phyloP scores from a whole-genome alignment of 1,284 basidiomycete species.

The Cystobasidium pallidum region DNA sequence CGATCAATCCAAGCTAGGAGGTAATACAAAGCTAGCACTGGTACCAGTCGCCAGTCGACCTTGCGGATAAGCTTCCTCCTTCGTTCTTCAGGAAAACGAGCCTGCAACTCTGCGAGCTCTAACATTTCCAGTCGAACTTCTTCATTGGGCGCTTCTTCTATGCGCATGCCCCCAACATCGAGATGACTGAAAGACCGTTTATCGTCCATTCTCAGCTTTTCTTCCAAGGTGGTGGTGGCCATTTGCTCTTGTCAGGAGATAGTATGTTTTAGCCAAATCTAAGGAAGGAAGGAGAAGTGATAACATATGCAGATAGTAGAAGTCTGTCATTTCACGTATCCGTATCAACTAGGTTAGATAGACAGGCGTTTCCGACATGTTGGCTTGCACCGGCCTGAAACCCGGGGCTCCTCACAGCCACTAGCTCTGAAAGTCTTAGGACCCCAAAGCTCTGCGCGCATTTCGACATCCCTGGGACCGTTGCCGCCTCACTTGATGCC shows the following conservation, averaged over 20 bases:
- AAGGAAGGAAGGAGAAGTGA: too few species aligned
- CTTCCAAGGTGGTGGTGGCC: background rate
- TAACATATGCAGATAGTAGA: too few species aligned
- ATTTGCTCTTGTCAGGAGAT: too few species aligned
- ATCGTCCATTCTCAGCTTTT: background rate
- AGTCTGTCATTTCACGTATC: too few species aligned
- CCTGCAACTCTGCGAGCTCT: background rate
- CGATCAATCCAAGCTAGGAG: slow-evolving; percentile 1
- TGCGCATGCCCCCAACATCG: background rate
- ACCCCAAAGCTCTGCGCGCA: too few species aligned
- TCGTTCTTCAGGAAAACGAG: background rate
- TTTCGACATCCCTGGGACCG: too few species aligned
- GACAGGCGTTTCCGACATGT: too few species aligned
- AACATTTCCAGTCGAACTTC: background rate
- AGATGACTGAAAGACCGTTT: background rate
- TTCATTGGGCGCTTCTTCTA: background rate
- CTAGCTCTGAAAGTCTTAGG: too few species aligned
- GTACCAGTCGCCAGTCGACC: background rate
- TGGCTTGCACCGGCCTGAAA: background rate
- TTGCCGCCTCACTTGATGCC: too few species aligned
- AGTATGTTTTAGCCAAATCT: too few species aligned
- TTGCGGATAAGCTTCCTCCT: background rate
- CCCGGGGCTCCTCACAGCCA: background rate
- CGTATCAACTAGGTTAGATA: too few species aligned
- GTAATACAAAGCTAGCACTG: background rate